These are phyloP conservation scores for Coemansia sp. DNA, from an alignment of 192 early-diverging fungal genomes.

Conservation along the genomic window DNA sequence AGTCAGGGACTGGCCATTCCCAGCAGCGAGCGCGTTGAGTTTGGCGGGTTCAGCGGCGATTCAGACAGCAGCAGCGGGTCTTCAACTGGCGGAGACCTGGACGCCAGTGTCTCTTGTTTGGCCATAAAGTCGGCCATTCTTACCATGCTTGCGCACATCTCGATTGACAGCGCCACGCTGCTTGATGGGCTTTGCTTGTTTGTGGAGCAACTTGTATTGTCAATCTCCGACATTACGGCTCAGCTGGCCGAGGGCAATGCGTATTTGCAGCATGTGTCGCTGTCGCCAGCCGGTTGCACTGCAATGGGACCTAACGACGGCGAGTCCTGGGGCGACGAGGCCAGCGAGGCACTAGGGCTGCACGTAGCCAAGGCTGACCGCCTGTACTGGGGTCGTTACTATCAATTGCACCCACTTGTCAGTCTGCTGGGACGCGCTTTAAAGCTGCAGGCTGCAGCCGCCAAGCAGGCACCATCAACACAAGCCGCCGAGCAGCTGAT, in stretches of 20 bases:
- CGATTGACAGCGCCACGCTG: constrained; percentile 17
- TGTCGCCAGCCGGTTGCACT: not conserved
- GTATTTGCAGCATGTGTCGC: constrained; percentile 4
- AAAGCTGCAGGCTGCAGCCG: constrained; percentile 13
- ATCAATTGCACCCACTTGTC: constrained; percentile 32
- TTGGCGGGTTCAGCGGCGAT: constrained; percentile 12
- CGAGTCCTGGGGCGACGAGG: constrained; percentile 9
- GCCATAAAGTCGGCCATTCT: constrained; percentile 24
- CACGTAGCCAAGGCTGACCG: constrained; percentile 5
- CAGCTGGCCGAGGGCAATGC: constrained; percentile 5
- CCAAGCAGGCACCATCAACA: constrained; percentile 1
- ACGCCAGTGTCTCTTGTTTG: not conserved
- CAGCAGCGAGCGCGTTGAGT: constrained; percentile 5
- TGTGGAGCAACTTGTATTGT: constrained; percentile 4
- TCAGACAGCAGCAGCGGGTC: not conserved
- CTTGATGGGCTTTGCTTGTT: constrained; percentile 13
- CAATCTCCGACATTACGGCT: constrained; percentile 11
- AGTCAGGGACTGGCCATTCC: constrained; percentile 24
- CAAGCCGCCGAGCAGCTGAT: constrained; percentile 5
- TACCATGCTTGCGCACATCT: constrained; percentile 13
- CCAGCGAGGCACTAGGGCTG: constrained; percentile 26
- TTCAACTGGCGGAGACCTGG: not conserved
- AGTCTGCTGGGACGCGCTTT: constrained; percentile 34
- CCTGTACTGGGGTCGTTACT: constrained; percentile 39
- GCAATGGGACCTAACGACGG: not conserved